These are phyloP conservation scores for Albophoma yamanashiensis DNA, from an alignment of 2,329 filamentous ascomycete species.

Conservation along the genomic window DNA sequence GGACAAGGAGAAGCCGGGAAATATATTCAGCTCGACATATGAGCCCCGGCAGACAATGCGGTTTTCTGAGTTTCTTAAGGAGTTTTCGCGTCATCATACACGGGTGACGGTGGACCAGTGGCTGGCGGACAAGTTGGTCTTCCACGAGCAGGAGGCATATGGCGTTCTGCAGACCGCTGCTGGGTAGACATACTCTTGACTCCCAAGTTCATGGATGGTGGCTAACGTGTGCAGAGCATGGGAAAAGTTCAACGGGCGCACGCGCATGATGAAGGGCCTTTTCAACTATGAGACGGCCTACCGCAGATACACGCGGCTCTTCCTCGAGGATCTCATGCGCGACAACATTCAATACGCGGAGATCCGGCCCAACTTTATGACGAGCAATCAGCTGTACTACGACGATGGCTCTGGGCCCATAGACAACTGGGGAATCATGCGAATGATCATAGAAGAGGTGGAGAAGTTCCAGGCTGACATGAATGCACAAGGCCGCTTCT, in stretches of 20 bases:
- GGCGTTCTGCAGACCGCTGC: conserved; percentile 34
- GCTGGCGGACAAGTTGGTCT: conserved; percentile 52
- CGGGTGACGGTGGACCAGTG: conserved; percentile 32
- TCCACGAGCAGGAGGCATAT: conserved; percentile 50
- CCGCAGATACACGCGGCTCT: conserved; percentile 45
- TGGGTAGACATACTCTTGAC: conserved; percentile 32
- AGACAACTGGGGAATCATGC: conserved; percentile 48
- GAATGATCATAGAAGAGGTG: conserved; percentile 47
- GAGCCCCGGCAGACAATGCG: conserved; percentile 30
- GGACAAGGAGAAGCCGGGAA: conserved; percentile 22
- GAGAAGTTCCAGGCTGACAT: conserved; percentile 29
- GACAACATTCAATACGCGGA: conserved; percentile 64
- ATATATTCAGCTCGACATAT: conserved; percentile 42
- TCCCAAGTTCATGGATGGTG: background rate
- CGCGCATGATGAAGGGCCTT: conserved; percentile 62
- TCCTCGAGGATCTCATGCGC: conserved; percentile 49
- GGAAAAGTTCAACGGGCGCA: conserved; percentile 57
- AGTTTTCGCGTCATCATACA: conserved; percentile 17
- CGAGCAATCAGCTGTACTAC: conserved; percentile 47
- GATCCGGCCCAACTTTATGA: conserved; percentile 59
- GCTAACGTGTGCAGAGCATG: conserved; percentile 30
- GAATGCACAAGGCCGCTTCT: conserved; percentile 23
- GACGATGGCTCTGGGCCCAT: conserved; percentile 43
- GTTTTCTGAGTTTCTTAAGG: conserved; percentile 28
- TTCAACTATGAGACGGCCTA: conserved; percentile 58